These are phyloP conservation scores for Cotoneaster glaucophyllus DNA, from an alignment of 306 rosid genomes.

Conservation along the genomic window DNA sequence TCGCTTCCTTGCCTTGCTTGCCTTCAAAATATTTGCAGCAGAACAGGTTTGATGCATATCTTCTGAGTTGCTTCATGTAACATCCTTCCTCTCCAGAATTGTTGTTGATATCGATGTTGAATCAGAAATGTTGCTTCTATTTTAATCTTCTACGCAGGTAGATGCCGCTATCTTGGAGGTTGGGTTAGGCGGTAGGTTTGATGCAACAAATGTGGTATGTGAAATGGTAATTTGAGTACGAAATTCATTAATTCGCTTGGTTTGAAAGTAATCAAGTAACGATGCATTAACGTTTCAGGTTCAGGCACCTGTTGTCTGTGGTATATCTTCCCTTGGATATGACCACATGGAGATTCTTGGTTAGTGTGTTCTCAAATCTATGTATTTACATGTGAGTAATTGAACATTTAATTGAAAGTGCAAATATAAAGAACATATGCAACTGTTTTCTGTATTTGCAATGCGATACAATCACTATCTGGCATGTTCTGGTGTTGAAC, in stretches of 20 bases:
- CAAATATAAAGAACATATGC: not conserved
- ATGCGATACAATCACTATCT: not conserved
- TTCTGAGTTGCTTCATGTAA: not conserved
- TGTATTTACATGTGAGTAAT: conserved; percentile 9
- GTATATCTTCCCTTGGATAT: conserved; percentile 88
- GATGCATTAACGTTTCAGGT: conserved; percentile 40
- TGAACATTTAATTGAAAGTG: conserved; percentile 11
- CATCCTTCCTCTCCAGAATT: not conserved
- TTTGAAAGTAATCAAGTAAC: not conserved
- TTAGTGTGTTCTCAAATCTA: conserved; percentile 40
- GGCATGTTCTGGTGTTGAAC: not conserved
- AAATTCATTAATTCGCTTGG: not conserved
- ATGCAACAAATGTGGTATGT: conserved; percentile 88
- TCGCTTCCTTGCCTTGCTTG: conserved; percentile 89
- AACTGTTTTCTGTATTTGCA: not conserved
- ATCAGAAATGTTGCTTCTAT: not conserved
- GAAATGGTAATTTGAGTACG: not conserved
- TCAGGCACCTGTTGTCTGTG: conserved; percentile 77
- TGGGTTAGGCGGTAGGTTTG: conserved; percentile 86
- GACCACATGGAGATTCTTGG: conserved; percentile 99
- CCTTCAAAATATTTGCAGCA: conserved; percentile 81
- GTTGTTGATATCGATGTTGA: not conserved
- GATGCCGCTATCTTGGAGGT: conserved; percentile 94
- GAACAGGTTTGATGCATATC: conserved; percentile 58
- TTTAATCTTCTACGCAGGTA: conserved; percentile 34